These are phyloP conservation scores for Oenanthe sinensis DNA, from an alignment of 129 eudicot species.

Conservation along the genomic window DNA sequence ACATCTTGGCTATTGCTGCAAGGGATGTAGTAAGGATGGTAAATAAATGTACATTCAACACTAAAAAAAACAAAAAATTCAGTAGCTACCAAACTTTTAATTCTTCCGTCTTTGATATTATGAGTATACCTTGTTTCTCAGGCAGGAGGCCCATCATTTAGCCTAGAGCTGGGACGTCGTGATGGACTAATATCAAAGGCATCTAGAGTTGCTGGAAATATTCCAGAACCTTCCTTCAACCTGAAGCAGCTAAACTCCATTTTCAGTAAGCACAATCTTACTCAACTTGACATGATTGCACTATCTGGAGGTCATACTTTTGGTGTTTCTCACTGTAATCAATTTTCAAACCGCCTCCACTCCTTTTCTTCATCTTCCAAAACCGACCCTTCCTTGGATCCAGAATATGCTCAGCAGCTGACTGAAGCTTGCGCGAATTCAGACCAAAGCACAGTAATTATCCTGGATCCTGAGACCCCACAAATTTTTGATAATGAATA, in stretches of 20 bases:
- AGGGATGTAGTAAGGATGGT: slow-evolving; percentile 66
- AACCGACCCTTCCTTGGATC: slow-evolving; percentile 61
- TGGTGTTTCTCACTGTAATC: slow-evolving; percentile 69
- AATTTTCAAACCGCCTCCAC: slow-evolving; percentile 59
- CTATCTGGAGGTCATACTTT: slow-evolving; percentile 81
- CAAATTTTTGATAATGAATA: slow-evolving; percentile 48
- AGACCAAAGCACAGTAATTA: slow-evolving; percentile 38
- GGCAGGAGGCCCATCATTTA: slow-evolving; percentile 72
- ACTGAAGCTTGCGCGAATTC: slow-evolving; percentile 51
- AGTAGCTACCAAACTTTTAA: not conserved
- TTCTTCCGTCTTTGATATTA: not conserved
- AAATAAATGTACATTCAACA: slow-evolving; percentile 1
- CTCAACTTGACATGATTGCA: slow-evolving; percentile 64
- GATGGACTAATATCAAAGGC: slow-evolving; percentile 69
- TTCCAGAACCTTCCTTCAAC: slow-evolving; percentile 48
- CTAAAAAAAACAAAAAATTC: not conserved
- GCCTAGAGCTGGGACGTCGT: slow-evolving; percentile 66
- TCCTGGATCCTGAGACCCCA: slow-evolving; percentile 63
- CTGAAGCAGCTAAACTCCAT: slow-evolving; percentile 48
- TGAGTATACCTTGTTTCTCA: slow-evolving; percentile 13
- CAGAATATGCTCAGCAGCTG: slow-evolving; percentile 50
- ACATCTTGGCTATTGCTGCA: slow-evolving; percentile 59
- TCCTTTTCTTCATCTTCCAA: slow-evolving; percentile 39
- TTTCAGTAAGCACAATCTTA: slow-evolving; percentile 41
- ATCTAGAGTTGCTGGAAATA: slow-evolving; percentile 57